Base-by-base conservation (phyloP, 2,329 filamentous ascomycete species). In the Amesomyces nigricolor region DNA sequence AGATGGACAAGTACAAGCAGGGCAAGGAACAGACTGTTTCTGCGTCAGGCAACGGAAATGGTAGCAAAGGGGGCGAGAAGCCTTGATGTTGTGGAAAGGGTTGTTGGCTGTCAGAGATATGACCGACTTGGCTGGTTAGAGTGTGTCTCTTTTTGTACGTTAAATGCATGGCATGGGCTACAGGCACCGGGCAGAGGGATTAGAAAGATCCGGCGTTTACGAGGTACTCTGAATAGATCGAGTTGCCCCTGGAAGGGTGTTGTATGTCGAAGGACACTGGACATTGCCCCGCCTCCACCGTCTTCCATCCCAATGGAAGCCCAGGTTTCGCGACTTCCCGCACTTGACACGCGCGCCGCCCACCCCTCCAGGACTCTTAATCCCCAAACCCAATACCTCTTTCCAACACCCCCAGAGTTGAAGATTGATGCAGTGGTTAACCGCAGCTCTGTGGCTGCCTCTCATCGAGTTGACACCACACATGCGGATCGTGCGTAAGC, bases 1-100 rank as follows among this genome's bases (percentile, higher is more conserved):
- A 99, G 78, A 75, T 85, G 58, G 74, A 74, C 60, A 90, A 89
- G 70, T 87, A 77, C 65, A 73, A 72, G 14, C 74, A 78, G 63
- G 78, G 78, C 9, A 57, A 60, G 39, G 42, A 48, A 17, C 47
- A 58, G 47, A 53, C 39, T 16, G 30, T 52, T 1, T 44, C 26
- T 16, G 53, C 22, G n/a, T 11, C 40, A 8, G 40, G 14, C 13
- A 32, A 37, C 11, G 32, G 16, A 26, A 49, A 6, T 19, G 19
- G 35, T 8, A 14, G 19, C 13, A 39, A 40, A 7, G 47, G 48
- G 11, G 19, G 17, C 4, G 44, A 45, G 30, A 56, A 52, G 49
- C 14, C 51, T 14, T 61, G 56, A 58, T 40, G 6, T 43, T 16
- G 6, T 40, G 30, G 16, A 3, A 46, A 30, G 44, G 39, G 17